A percentile compares a stretch with the other conserved stretches of the same genome.
Evolutionary conservation across 78 protist species (phyloP).

Genomic region (Fonticula alba): DNA sequence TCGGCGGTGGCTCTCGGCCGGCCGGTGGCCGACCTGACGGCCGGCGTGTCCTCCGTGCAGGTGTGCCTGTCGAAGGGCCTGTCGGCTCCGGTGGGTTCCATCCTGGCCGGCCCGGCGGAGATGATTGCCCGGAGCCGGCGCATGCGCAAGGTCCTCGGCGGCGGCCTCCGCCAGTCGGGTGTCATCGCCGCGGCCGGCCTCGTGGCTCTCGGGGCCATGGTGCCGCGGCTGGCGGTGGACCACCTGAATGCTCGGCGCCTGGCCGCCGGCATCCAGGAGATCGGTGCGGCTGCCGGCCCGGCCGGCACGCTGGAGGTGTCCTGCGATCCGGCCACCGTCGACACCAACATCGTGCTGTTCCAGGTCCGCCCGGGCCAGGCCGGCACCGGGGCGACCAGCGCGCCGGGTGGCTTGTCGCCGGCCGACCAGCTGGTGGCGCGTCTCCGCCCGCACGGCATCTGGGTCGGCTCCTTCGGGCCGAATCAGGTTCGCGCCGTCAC

Average conservation of each 20-base stretch:
- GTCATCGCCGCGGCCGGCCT: slow-evolving; percentile 36
- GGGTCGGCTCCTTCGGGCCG: too few species aligned
- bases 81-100: slow-evolving; percentile 53
- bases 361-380: too few species aligned
- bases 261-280: not conserved
- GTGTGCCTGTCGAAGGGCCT: slow-evolving; percentile 48
- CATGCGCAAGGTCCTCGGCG: slow-evolving; percentile 35
- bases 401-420: too few species aligned
- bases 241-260: slow-evolving; percentile 16
- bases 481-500: too few species aligned
- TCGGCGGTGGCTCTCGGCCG: slow-evolving; percentile 1
- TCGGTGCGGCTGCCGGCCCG: too few species aligned
- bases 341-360: too few species aligned
- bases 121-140: slow-evolving; percentile 14
- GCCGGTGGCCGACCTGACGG: too few species aligned
- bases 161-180: slow-evolving; percentile 60
- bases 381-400: too few species aligned
- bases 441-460: too few species aligned
- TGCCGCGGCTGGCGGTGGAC: slow-evolving; percentile 7
- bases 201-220: slow-evolving; percentile 10
- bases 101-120: slow-evolving; percentile 13
- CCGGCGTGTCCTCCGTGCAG: not conserved
- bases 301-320: too few species aligned
- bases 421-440: too few species aligned
- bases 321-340: too few species aligned